Base-by-base conservation (phyloP, 1,284 basidiomycete genomes). In the Pseudozyma flocculosa region DNA sequence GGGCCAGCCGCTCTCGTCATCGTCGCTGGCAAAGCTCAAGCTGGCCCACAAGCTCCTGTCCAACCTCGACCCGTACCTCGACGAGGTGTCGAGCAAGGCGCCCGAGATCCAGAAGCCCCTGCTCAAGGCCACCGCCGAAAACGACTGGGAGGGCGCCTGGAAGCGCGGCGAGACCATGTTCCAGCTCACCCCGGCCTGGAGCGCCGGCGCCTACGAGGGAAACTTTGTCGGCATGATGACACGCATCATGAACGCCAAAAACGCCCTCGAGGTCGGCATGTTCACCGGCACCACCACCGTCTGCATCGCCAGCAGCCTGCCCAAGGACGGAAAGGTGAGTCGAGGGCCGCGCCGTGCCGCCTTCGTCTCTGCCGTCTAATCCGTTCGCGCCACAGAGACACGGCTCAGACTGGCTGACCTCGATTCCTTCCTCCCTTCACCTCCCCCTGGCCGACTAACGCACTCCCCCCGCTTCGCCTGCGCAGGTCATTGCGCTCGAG, bases 241-340 rank as follows among this genome's bases (percentile, higher is more conserved):
- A 30, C 46, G 47, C 23, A 42, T 63, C 36, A 59, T 61, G 17
- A 37, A 36, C 1, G 68, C 70, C 1, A 62, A 55, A 41, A 54
- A 63, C 14, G 70, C 62, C 15, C 53, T 72, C 29, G 70, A 72
- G 47, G 68, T 70, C 23, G 70, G 70, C 43, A 72, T 72, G 70
- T 70, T 70, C 22, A 72, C 70, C 3, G 70, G 70, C 22, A 72
- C 68, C 0, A 72, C 70, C 1, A 72, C 70, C 5, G 58, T 72
- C 10, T 67, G 63, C 40, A 55, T 72, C 45, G 70, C 68, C 11
- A 43, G 63, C 19, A 49, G 50, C 2, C 51, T 72, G 1, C 61
- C 67, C 23, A 14, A 40, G 15, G 61, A 51, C 7, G 70, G 68
- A 7, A 63, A 66, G 43, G 47, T 49, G 29, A 9, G 40, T 23